These are phyloP conservation scores for Xylariaceae sp. DNA, from an alignment of 2,329 filamentous ascomycete genomes.

Conservation along the genomic window DNA sequence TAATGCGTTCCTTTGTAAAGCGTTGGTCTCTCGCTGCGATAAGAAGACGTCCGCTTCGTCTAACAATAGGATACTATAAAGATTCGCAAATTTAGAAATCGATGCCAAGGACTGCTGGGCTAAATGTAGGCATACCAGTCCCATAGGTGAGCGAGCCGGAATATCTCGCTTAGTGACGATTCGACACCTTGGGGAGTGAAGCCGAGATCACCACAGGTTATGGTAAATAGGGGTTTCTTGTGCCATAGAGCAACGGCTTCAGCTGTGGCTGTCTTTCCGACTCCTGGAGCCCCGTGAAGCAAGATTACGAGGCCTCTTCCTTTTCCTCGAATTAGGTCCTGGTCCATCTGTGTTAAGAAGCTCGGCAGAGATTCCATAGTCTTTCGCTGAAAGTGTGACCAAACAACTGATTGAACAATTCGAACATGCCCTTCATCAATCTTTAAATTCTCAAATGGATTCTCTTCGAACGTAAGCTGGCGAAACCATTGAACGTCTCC, in stretches of 20 bases:
- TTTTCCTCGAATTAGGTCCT: conserved; percentile 16
- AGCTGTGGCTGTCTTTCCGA: conserved; percentile 19
- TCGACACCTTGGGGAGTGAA: conserved; percentile 17
- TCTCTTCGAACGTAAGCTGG: not conserved
- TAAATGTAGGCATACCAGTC: not conserved
- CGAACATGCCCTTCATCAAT: conserved; percentile 7
- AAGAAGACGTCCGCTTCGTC: too few relatives aligned
- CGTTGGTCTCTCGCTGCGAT: conserved; percentile 1
- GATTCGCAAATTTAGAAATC: not conserved
- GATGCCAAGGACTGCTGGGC: not conserved
- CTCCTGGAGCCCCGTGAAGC: conserved; percentile 19
- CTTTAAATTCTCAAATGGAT: conserved; percentile 9
- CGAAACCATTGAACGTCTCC: conserved; percentile 1
- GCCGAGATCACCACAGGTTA: conserved; percentile 21
- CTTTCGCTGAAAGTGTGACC: conserved; percentile 14
- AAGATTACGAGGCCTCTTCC: conserved; percentile 17
- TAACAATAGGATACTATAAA: conserved; percentile 7
- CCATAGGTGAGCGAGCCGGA: conserved; percentile 18
- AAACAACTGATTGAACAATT: conserved; percentile 10
- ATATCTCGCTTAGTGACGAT: conserved; percentile 10
- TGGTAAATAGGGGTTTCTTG: conserved; percentile 15
- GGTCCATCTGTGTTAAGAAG: conserved; percentile 7
- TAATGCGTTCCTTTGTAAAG: conserved; percentile 10
- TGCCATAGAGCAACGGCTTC: conserved; percentile 17
- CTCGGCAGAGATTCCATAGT: not conserved